Percentiles rank a stretch among this genome's conserved stretches.
Conservation (phyloP, 129 eudicot genomes). For the Scalesia atractyloides region DNA sequence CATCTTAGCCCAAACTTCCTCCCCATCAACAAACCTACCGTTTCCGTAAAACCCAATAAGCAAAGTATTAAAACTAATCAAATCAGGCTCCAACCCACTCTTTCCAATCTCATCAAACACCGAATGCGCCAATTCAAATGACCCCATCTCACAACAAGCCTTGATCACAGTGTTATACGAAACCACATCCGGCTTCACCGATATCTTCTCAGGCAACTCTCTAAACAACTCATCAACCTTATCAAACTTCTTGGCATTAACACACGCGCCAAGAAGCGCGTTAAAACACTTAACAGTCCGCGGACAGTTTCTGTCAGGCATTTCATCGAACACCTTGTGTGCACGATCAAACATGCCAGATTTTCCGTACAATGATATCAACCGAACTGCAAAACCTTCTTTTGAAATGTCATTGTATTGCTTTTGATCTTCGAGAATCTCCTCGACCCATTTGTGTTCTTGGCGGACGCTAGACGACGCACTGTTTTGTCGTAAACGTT, state of each 20-base stretch:
- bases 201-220: slow-evolving; percentile 42
- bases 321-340: slow-evolving; percentile 64
- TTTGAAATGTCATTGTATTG: slow-evolving; percentile 38
- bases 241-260: slow-evolving; percentile 39
- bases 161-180: slow-evolving; percentile 53
- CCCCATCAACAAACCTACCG: slow-evolving; percentile 45
- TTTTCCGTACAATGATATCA: slow-evolving; percentile 47
- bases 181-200: slow-evolving; percentile 37
- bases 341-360: slow-evolving; percentile 62
- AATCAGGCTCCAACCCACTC: slow-evolving; percentile 43
- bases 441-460: slow-evolving; percentile 42
- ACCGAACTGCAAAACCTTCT: slow-evolving; percentile 49
- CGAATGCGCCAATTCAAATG: slow-evolving; percentile 32
- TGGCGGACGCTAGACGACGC: slow-evolving; percentile 54
- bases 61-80: slow-evolving; percentile 47
- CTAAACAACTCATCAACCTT: slow-evolving; percentile 32
- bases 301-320: slow-evolving; percentile 51
- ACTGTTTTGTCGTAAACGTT: slow-evolving; percentile 35
- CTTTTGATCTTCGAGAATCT: slow-evolving; percentile 57
- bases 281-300: slow-evolving; percentile 48
- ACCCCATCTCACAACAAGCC: slow-evolving; percentile 51
- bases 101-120: slow-evolving; percentile 43
- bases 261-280: slow-evolving; percentile 60
- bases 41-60: slow-evolving; percentile 37
- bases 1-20: slow-evolving; percentile 51